A percentile compares a stretch with the other conserved stretches of the same genome.
These are phyloP conservation scores for Lumnitzera racemosa DNA, from an alignment of 345 rosid genomes.

Conservation along the genomic window DNA sequence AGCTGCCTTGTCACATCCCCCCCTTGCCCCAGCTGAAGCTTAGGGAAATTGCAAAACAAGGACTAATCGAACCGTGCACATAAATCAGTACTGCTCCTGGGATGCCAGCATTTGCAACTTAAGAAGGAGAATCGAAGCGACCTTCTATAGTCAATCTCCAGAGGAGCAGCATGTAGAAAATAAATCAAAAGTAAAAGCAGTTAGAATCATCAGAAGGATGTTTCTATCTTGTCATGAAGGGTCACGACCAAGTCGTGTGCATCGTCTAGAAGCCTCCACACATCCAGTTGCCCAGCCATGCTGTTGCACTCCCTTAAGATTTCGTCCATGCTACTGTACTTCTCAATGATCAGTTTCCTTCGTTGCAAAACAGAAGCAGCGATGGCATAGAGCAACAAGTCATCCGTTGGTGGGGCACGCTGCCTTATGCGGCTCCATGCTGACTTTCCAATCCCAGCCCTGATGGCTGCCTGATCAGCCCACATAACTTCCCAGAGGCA, in stretches of 20 bases:
- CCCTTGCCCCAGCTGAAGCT: too few species aligned
- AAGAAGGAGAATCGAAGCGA: too few species aligned
- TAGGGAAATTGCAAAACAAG: not conserved
- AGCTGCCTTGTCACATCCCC: too few species aligned
- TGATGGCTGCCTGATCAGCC: constrained; percentile 96
- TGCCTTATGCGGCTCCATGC: constrained; percentile 85
- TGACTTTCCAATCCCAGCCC: constrained; percentile 78
- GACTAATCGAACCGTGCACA: not conserved
- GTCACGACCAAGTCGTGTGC: constrained; percentile 80
- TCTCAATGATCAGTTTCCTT: constrained; percentile 85
- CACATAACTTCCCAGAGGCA: constrained; percentile 97
- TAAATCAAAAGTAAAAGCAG: constrained; percentile 7
- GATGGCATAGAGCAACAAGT: constrained; percentile 71
- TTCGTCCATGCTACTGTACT: constrained; percentile 88
- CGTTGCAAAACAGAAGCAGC: constrained; percentile 91
- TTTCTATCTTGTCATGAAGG: constrained; percentile 71
- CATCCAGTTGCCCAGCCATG: constrained; percentile 90
- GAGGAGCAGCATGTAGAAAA: not conserved
- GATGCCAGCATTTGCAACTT: too few species aligned
- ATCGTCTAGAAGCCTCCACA: constrained; percentile 94
- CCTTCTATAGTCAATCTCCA: constrained; percentile 1
- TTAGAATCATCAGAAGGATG: constrained; percentile 25
- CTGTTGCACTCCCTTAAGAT: constrained; percentile 83
- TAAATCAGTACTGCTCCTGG: not conserved
- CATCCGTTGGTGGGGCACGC: constrained; percentile 83